phyloP scores from a whole-genome alignment of 495 filamentous ascomycete genomes.

The Penicillium odoratum region DNA sequence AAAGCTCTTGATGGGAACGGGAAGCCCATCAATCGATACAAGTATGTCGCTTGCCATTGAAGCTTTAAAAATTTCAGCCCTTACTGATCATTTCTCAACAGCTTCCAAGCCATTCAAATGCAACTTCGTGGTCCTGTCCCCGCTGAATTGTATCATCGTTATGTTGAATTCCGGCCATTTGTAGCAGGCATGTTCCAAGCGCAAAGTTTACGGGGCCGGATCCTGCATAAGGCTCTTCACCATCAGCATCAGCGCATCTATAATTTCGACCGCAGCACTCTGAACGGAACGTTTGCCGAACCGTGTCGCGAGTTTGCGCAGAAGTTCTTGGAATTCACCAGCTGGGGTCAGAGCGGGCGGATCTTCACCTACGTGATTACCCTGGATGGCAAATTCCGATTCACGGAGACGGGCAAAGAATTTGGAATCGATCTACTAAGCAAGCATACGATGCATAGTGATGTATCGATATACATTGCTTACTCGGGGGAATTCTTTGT shows the following conservation, averaged over 20 bases:
- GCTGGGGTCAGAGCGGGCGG: conserved; percentile 79
- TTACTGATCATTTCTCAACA: conserved; percentile 28
- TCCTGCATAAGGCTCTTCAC: conserved; percentile 82
- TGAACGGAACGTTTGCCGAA: conserved; percentile 61
- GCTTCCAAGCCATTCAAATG: conserved; percentile 92
- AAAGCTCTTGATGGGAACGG: conserved; percentile 45
- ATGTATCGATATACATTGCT: conserved; percentile 86
- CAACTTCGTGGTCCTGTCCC: conserved; percentile 85
- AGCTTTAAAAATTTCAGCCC: not conserved
- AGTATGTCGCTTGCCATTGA: conserved; percentile 50
- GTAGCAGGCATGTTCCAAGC: conserved; percentile 86
- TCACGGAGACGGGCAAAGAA: conserved; percentile 92
- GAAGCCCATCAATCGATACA: conserved; percentile 63
- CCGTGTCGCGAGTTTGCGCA: conserved; percentile 63
- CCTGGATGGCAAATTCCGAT: conserved; percentile 79
- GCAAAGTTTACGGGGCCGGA: conserved; percentile 69
- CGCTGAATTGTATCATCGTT: conserved; percentile 76
- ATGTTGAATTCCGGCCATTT: conserved; percentile 88
- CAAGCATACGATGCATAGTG: conserved; percentile 95
- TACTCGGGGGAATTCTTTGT: conserved; percentile 94
- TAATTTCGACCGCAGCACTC: conserved; percentile 74
- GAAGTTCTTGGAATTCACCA: conserved; percentile 82
- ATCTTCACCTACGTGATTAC: conserved; percentile 93
- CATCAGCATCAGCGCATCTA: conserved; percentile 88
- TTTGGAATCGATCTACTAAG: conserved; percentile 89